Evolutionary conservation across 2,329 filamentous ascomycete genomes (phyloP).

Genomic region (Cercospora zeae-maydis): DNA sequence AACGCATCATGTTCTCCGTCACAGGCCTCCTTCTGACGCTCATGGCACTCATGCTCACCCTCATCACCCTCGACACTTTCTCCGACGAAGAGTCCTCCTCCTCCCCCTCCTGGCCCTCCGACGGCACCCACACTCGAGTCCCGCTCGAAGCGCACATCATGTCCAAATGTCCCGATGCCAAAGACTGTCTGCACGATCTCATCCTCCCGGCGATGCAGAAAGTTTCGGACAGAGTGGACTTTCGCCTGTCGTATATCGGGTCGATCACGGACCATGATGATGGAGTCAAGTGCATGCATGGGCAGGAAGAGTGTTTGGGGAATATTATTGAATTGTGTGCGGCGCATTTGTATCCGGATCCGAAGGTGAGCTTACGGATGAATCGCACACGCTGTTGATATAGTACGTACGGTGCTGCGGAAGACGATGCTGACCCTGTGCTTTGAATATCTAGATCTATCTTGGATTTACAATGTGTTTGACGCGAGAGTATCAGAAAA

Average conservation of each 20-base stretch:
- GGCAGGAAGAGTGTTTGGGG: slow-evolving; percentile 83
- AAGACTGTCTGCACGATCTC: slow-evolving; percentile 74
- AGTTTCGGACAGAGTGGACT: slow-evolving; percentile 80
- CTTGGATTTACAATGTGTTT: slow-evolving; percentile 94
- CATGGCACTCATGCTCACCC: slow-evolving; percentile 27
- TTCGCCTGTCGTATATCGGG: slow-evolving; percentile 86
- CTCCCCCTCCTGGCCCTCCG: slow-evolving; percentile 21
- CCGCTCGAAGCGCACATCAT: slow-evolving; percentile 94
- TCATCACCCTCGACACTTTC: slow-evolving; percentile 28
- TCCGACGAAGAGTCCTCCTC: slow-evolving; percentile 23
- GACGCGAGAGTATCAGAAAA: slow-evolving; percentile 67
- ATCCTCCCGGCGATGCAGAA: slow-evolving; percentile 83
- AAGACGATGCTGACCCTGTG: no score
- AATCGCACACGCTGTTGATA: no score
- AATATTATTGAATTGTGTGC: slow-evolving; percentile 95
- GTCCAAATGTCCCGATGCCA: slow-evolving; percentile 87
- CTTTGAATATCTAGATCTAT: slow-evolving; percentile 42
- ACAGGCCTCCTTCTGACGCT: slow-evolving; percentile 30
- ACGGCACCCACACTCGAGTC: slow-evolving; percentile 49
- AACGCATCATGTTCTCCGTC: slow-evolving; percentile 33
- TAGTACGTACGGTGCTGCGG: no score
- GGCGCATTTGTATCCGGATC: slow-evolving; percentile 73
- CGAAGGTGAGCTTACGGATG: slow-evolving; percentile 61
- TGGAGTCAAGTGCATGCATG: slow-evolving; percentile 84
- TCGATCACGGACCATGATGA: slow-evolving; percentile 71